Evolutionary conservation across 352 stramenopile species (phyloP), one percentile per base, ranked within the genome.

Genomic region (Phytopythium chamaehyphon): DNA sequence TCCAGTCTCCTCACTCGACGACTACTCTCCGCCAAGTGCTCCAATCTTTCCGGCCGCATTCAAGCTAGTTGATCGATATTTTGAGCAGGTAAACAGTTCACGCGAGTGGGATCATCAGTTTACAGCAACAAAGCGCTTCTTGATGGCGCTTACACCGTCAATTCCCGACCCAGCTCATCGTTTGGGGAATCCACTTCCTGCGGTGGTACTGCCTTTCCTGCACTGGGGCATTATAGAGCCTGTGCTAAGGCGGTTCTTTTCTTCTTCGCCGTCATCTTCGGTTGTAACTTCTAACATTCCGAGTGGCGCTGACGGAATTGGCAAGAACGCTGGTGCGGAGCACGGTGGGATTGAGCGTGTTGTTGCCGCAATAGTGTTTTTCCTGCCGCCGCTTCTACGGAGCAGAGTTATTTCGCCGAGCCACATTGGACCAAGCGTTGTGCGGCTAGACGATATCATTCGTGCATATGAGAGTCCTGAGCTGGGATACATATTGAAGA

Each of bases 401-500:
- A 16, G 55, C 88, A 40, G 33, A 21, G 47, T 44, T 2, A 11
- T 36, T 3, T 33, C 19, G 1, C 35, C 33, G 6, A 80, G 72
- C 9, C 55, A 56, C n/a, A 45, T 62, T 15, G 28, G 57, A 0
- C 57, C 67, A 42, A 57, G 57, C 52, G 43, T 57, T 1, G 66
- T 82, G 43, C 42, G 86, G 9, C 49, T 86, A 7, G 60, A 66
- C 21, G 66, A 81, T 31, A 53, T 87, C 2, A 26, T 90, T 14
- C 65, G 66, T 8, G 54, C 84, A 2, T 93, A 89, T 53, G 83
- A 93, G 43, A 66, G 55, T 18, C 64, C 62, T 1, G 66, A 77
- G 1, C 40, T 91, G 15, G 57, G 66, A 5, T 53, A 49, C 11
- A 12, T 79, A 1, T 23, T 75, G 3, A 71, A 76, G 54, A 54